Percentiles rank a stretch among this genome's conserved stretches.
Evolutionary conservation across 441 rosid species (phyloP).

Genomic region (Croton laevigatus): DNA sequence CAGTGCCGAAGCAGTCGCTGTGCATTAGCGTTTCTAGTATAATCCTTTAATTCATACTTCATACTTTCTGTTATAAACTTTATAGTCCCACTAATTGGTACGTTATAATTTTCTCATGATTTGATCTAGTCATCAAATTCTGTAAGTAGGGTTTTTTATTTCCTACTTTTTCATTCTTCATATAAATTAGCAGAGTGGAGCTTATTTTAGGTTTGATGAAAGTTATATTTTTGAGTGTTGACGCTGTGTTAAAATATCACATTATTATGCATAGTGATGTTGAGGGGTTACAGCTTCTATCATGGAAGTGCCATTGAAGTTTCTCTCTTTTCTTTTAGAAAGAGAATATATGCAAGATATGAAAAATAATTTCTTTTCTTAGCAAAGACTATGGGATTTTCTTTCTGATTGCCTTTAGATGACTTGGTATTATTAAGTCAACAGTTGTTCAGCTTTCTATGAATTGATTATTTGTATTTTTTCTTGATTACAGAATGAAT

Average conservation of each 20-base stretch:
- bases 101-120: not conserved
- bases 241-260: not conserved
- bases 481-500: conserved; percentile 50
- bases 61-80: not conserved
- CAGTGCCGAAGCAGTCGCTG: not conserved
- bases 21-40: not conserved
- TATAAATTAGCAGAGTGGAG: not conserved
- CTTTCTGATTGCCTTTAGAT: not conserved
- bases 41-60: not conserved
- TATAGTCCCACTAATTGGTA: no score
- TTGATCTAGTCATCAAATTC: not conserved
- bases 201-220: not conserved
- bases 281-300: not conserved
- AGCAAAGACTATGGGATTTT: not conserved
- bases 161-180: not conserved
- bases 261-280: not conserved
- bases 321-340: not conserved
- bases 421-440: not conserved
- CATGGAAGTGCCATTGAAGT: not conserved
- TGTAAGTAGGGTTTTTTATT: not conserved
- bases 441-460: not conserved
- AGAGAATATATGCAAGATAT: not conserved
- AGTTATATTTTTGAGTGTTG: not conserved
- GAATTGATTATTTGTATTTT: conserved; percentile 14
- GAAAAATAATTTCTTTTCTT: not conserved